Percentiles rank a stretch among this genome's conserved stretches.
Conservation (phyloP, 108 stramenopile genomes). For the Pseudonitzschia delicatissima region DNA sequence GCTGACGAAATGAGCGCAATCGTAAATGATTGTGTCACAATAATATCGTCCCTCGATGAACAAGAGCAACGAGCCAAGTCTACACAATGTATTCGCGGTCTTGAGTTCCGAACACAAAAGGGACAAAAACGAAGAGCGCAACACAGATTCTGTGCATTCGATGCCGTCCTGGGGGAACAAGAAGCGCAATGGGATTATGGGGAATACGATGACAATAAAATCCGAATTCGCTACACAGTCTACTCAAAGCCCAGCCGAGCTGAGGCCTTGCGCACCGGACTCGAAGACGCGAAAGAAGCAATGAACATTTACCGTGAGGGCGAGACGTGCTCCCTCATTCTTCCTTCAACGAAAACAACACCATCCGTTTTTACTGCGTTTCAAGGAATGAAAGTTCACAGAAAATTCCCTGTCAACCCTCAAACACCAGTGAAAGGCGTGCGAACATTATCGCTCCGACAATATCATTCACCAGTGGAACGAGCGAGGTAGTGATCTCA, state of each 20-base stretch:
- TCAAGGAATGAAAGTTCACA: too few species aligned
- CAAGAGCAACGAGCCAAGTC: too few species aligned
- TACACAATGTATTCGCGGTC: slow-evolving; percentile 19
- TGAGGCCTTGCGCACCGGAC: neutral
- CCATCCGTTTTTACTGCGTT: too few species aligned
- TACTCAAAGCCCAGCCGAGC: neutral
- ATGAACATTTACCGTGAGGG: neutral
- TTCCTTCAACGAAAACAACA: neutral
- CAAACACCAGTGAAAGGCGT: too few species aligned
- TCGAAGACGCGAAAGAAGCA: neutral
- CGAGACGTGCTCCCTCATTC: neutral
- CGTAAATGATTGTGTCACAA: too few species aligned
- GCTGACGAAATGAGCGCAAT: neutral
- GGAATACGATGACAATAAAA: neutral
- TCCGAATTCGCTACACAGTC: neutral
- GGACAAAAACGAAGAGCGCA: slow-evolving; percentile 18
- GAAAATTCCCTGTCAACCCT: too few species aligned
- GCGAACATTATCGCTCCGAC: too few species aligned
- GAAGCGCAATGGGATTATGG: slow-evolving; percentile 13
- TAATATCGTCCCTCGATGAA: too few species aligned
- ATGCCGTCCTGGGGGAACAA: slow-evolving; percentile 35
- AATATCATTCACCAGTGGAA: too few species aligned
- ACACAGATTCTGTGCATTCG: slow-evolving; percentile 27
- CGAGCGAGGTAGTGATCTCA: too few species aligned
- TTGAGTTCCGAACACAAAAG: slow-evolving; percentile 23